Conservation (phyloP, 805 yeast species). For the Candida xiaguanensis region DNA sequence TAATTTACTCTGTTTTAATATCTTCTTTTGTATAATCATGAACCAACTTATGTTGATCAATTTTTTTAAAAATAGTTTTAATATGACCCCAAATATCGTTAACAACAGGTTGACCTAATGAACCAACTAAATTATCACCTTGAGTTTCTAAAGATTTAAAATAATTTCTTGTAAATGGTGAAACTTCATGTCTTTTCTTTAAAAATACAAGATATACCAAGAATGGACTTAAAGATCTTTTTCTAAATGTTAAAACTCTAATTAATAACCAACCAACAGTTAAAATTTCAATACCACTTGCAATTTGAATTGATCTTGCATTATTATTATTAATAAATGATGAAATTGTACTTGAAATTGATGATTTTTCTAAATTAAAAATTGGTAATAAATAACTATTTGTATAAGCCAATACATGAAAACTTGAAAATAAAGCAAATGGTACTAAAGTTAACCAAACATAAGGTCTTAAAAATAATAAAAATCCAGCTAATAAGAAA, state of each 20-base stretch:
- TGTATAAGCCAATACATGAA: constrained; percentile 75
- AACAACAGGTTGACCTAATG: constrained; percentile 25
- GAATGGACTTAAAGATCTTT: constrained; percentile 59
- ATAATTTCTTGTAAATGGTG: constrained; percentile 65
- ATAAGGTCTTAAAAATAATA: constrained; percentile 49
- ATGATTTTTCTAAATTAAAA: constrained; percentile 32
- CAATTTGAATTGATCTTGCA: constrained; percentile 36
- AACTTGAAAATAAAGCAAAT: constrained; percentile 70
- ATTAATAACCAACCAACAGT: constrained; percentile 45
- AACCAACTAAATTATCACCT: constrained; percentile 29
- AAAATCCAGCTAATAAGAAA: constrained; percentile 52
- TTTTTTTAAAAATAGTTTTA: constrained; percentile 27
- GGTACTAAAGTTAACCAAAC: constrained; percentile 65
- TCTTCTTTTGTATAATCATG: constrained; percentile 35
- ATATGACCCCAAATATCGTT: constrained; percentile 35
- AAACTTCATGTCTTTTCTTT: constrained; percentile 73
- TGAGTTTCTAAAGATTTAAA: constrained; percentile 65
- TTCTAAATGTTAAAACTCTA: constrained; percentile 57
- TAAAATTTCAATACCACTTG: constrained; percentile 35
- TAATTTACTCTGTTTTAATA: constrained; percentile 6
- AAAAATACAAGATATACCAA: constrained; percentile 58
- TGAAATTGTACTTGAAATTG: constrained; percentile 36
- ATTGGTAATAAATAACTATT: constrained; percentile 67
- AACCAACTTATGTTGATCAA: constrained; percentile 27
- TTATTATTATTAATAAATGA: constrained; percentile 33